Conservation (phyloP, 371 early-diverging fungal species). For the Apophysomyces variabilis region DNA sequence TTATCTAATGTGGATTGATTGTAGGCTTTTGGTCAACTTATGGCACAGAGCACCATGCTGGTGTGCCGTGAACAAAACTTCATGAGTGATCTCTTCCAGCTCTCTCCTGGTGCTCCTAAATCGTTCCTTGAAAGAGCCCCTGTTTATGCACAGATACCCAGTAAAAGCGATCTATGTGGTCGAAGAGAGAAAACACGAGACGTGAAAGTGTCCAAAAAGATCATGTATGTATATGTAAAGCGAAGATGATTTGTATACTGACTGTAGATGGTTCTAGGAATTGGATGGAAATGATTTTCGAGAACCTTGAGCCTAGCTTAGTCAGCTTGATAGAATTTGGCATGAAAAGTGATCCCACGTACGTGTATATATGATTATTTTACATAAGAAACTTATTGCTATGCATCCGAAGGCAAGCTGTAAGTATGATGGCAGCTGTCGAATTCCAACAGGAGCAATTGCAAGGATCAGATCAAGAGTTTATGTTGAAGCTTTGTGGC, state of each 20-base stretch:
- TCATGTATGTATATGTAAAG: conserved; percentile 36
- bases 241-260: not conserved
- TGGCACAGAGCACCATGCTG: conserved; percentile 49
- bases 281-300: conserved; percentile 86
- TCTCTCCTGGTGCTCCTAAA: conserved; percentile 42
- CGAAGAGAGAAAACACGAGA: conserved; percentile 68
- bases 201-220: conserved; percentile 64
- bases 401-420: conserved; percentile 51
- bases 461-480: conserved; percentile 65
- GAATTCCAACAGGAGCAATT: conserved; percentile 75
- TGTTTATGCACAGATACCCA: conserved; percentile 47
- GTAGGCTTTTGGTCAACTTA: conserved; percentile 57
- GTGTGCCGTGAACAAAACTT: conserved; percentile 82
- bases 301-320: conserved; percentile 75
- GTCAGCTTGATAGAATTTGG: conserved; percentile 77
- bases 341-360: conserved; percentile 78
- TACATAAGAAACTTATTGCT: not conserved
- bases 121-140: conserved; percentile 51
- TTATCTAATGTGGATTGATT: no score
- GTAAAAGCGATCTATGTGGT: conserved; percentile 41
- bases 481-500: conserved; percentile 68
- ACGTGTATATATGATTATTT: conserved; percentile 30
- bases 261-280: conserved; percentile 32
- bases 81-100: conserved; percentile 78
- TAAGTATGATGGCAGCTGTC: conserved; percentile 85